These are phyloP conservation scores for Colletotrichum trifolii DNA, from an alignment of 2,329 filamentous ascomycete species.

Conservation along the genomic window DNA sequence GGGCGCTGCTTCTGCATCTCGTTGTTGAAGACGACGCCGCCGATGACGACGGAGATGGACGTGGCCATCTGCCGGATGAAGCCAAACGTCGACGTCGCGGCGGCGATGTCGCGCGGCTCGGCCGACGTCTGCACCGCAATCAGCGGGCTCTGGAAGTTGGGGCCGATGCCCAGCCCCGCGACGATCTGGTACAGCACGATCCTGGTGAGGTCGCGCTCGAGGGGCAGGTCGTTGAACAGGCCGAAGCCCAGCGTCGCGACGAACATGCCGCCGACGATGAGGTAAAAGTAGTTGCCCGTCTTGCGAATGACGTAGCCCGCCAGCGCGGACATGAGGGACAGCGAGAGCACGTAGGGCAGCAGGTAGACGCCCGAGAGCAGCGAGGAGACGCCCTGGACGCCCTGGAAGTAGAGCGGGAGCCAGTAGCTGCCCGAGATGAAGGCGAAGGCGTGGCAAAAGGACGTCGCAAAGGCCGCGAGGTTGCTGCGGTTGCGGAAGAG, in stretches of 20 bases:
- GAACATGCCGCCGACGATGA: slow-evolving; percentile 64
- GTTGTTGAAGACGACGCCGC: slow-evolving; percentile 53
- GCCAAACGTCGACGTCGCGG: slow-evolving; percentile 70
- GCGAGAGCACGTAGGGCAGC: slow-evolving; percentile 68
- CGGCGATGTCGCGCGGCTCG: slow-evolving; percentile 68
- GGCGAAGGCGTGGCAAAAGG: slow-evolving; percentile 61
- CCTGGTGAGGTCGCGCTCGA: slow-evolving; percentile 58
- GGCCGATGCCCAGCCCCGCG: slow-evolving; percentile 69
- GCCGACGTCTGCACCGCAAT: slow-evolving; percentile 74
- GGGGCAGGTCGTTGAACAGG: slow-evolving; percentile 65
- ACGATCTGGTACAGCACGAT: slow-evolving; percentile 68
- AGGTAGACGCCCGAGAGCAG: slow-evolving; percentile 71
- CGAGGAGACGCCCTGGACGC: slow-evolving; percentile 70
- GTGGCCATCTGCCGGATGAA: slow-evolving; percentile 70
- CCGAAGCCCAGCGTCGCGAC: slow-evolving; percentile 70
- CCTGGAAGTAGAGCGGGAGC: slow-evolving; percentile 79
- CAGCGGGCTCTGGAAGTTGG: slow-evolving; percentile 71
- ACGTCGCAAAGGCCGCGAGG: slow-evolving; percentile 63
- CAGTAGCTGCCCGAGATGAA: slow-evolving; percentile 77
- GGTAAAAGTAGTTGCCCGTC: slow-evolving; percentile 67
- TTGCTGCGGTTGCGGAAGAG: slow-evolving; percentile 69
- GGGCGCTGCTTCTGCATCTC: slow-evolving; percentile 52
- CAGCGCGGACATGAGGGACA: slow-evolving; percentile 55
- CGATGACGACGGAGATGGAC: slow-evolving; percentile 68
- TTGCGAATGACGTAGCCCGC: slow-evolving; percentile 58